A percentile compares a stretch with the other conserved stretches of the same genome.
Conservation (phyloP, 148 eudicot genomes). For the Euryodendron excelsum region DNA sequence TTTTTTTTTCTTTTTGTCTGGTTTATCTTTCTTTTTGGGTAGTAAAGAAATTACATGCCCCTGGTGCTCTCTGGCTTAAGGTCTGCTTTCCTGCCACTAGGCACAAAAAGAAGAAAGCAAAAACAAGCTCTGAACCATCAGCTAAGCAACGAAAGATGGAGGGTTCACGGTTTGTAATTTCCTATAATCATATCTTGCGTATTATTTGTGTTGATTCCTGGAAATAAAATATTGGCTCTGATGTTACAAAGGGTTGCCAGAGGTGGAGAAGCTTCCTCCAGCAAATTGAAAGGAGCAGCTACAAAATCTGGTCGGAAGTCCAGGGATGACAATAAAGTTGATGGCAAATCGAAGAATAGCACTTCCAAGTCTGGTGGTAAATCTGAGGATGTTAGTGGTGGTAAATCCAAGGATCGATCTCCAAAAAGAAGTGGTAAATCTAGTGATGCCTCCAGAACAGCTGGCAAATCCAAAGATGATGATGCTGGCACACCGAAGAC, state of each 20-base stretch:
- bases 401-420: not conserved
- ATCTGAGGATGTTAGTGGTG: conserved; percentile 21
- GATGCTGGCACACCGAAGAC: conserved; percentile 25
- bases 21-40: not conserved
- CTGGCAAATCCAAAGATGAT: conserved; percentile 35
- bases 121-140: conserved; percentile 26
- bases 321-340: no score
- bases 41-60: not conserved
- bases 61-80: not conserved
- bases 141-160: conserved; percentile 39
- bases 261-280: conserved; percentile 44
- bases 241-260: not conserved
- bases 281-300: conserved; percentile 48
- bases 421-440: conserved; percentile 1
- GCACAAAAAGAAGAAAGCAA: no score
- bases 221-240: not conserved
- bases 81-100: conserved; percentile 24
- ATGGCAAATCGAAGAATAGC: conserved; percentile 30
- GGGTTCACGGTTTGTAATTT: conserved; percentile 41
- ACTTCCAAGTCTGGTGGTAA: conserved; percentile 34
- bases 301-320: conserved; percentile 36
- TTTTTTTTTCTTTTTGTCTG: not conserved
- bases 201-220: not conserved
- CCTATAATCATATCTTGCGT: not conserved
- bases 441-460: not conserved